Base-by-base conservation (phyloP, 1,139 yeast species). In the Candida glucosophila region DNA sequence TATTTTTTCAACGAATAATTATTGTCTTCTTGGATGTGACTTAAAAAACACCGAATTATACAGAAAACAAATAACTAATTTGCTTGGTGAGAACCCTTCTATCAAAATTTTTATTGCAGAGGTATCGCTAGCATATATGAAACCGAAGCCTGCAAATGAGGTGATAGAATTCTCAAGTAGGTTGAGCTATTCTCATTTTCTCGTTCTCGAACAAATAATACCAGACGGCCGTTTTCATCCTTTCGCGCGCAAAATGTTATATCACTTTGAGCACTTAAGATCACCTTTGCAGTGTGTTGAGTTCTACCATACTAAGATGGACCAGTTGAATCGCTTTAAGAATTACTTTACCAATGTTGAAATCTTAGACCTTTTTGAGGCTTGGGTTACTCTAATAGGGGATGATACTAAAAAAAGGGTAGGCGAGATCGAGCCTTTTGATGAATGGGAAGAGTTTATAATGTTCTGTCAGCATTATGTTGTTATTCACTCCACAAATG, bases 371-470 rank as follows among this genome's bases (percentile, higher is more conserved):
- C 52, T 82, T 37, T 61, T 58, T 42, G 68, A 60, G 33, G 74
- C 59, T 52, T 85, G 93, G 82, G 44, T 43, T 16, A 49, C 41
- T 22, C 57, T 56, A 30, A 55, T 75, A 4, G 47, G 62, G 6
- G 39, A 40, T 3, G 58, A 54, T 0, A 46, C 56, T n/a, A 73
- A 30, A 21, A 15, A 12, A 5, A 25, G 24, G 17, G 27, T 33
- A 7, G 25, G 13, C 9, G 29, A 46, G 2, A 63, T 77, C 15
- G 93, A 82, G 45, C 70, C 69, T 6, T 82, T 82, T 49, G 94
- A 82, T 44, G 94, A 82, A 49, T 70, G 82, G 74, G 94, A 82
- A 48, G 94, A 82, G 47, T 81, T 81, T 36, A 66, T 77, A 15
- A 47, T 79, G 11, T 82, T 80, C 43, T 75, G 86, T 35, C 92